Percentiles rank a stretch among this genome's conserved stretches.
Evolutionary conservation across 768 basidiomycete genomes (phyloP).

Genomic region (Xerocomellus dryophilus): DNA sequence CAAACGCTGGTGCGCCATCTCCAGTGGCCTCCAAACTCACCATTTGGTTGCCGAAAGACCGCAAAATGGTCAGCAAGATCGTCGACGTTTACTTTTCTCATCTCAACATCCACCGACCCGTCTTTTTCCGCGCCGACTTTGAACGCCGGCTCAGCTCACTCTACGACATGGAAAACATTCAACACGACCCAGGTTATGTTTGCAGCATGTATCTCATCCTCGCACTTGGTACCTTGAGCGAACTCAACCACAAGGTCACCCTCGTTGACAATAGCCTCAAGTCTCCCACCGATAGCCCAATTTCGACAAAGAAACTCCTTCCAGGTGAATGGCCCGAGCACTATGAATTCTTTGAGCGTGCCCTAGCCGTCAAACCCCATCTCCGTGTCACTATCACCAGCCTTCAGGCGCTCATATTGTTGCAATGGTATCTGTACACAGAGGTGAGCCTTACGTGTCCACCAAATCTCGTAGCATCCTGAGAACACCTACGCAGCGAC

Average conservation of each 20-base stretch:
- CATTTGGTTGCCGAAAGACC: conserved; percentile 77
- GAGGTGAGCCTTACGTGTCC: conserved; percentile 49
- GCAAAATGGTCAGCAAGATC: conserved; percentile 57
- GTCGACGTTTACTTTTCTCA: conserved; percentile 70
- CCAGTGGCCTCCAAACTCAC: conserved; percentile 31
- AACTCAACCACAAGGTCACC: conserved; percentile 70
- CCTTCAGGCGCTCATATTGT: conserved; percentile 75
- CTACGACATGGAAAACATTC: conserved; percentile 53
- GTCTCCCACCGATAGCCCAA: conserved; percentile 31
- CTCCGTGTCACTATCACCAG: conserved; percentile 79
- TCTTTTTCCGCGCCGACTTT: conserved; percentile 68
- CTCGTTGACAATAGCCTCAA: conserved; percentile 46
- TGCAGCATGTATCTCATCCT: conserved; percentile 76
- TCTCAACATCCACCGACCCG: conserved; percentile 78
- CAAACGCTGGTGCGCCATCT: conserved; percentile 31
- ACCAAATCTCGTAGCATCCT: conserved; percentile 1
- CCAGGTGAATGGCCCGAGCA: conserved; percentile 67
- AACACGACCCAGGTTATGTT: conserved; percentile 73
- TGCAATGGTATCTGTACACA: conserved; percentile 89
- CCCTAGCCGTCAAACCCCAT: conserved; percentile 75
- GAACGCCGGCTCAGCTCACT: conserved; percentile 59
- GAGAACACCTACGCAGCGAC: conserved; percentile 49
- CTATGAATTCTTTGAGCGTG: conserved; percentile 81
- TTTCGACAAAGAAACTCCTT: conserved; percentile 58
- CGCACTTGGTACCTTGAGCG: conserved; percentile 78